These are phyloP conservation scores for Cavenderia fasciculata DNA, from an alignment of 78 protist genomes.

Conservation along the genomic window DNA sequence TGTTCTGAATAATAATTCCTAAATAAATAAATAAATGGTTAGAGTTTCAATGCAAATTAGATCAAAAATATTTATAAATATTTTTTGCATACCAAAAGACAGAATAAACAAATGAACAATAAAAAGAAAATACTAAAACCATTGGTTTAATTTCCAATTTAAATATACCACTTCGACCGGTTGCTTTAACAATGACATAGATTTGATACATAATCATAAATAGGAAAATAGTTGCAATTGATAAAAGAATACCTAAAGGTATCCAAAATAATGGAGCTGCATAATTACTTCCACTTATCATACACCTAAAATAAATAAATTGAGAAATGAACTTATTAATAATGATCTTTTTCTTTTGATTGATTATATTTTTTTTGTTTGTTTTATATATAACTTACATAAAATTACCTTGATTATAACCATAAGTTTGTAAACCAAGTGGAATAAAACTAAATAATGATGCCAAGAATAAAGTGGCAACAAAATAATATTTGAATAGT, in stretches of 20 bases:
- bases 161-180: neutral
- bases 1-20: no score
- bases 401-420: neutral
- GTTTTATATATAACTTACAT: no score
- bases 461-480: neutral
- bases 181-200: neutral
- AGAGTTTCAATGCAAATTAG: slow-evolving; percentile 2
- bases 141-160: slow-evolving; percentile 45
- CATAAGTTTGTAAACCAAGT: neutral
- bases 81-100: slow-evolving; percentile 28
- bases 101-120: slow-evolving; percentile 16
- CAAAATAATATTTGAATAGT: neutral
- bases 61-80: slow-evolving; percentile 6
- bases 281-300: neutral
- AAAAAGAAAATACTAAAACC: slow-evolving; percentile 13
- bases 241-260: slow-evolving; percentile 7
- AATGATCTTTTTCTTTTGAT: no score
- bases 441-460: slow-evolving; percentile 7
- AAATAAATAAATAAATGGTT: no score
- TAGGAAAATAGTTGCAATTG: neutral
- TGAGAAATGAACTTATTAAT: no score
- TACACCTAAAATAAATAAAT: no score
- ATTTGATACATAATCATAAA: slow-evolving; percentile 15
- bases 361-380: no score
- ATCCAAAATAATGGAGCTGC: slow-evolving; percentile 29